Evolutionary conservation across 345 rosid species (phyloP).

Genomic region (Turritis glabra): DNA sequence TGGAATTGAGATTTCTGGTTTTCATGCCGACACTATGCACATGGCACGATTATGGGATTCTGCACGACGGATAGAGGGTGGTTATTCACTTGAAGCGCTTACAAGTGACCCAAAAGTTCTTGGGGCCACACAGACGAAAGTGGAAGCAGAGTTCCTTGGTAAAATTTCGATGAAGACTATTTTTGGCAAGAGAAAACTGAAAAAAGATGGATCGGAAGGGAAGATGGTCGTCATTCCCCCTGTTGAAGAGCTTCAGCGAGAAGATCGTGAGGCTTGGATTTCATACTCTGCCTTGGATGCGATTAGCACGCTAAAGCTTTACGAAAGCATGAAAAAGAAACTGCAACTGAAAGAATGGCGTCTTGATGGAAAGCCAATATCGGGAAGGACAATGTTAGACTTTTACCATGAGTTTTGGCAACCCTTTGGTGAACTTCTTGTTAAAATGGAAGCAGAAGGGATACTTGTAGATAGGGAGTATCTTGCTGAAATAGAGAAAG

Average conservation of each 20-base stretch:
- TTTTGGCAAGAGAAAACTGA: constrained; percentile 77
- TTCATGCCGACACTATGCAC: constrained; percentile 98
- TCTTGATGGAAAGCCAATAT: constrained; percentile 49
- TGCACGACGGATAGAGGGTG: constrained; percentile 74
- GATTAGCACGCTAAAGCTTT: constrained; percentile 82
- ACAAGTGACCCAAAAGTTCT: constrained; percentile 68
- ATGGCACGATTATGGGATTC: constrained; percentile 98
- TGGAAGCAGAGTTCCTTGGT: constrained; percentile 63
- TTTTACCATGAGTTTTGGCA: constrained; percentile 75
- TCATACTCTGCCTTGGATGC: constrained; percentile 94
- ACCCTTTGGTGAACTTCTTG: constrained; percentile 90
- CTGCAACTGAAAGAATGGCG: constrained; percentile 58
- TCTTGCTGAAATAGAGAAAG: constrained; percentile 80
- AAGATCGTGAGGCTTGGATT: constrained; percentile 76
- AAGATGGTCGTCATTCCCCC: constrained; percentile 65
- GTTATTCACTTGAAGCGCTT: constrained; percentile 96
- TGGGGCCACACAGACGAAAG: constrained; percentile 42
- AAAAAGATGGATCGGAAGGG: constrained; percentile 92
- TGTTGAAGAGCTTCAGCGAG: constrained; percentile 83
- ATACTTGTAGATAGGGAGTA: constrained; percentile 83
- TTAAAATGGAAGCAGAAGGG: constrained; percentile 87
- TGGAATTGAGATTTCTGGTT: constrained; percentile 75
- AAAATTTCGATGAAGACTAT: constrained; percentile 89
- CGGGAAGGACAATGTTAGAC: constrained; percentile 63
- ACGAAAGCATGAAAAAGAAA: constrained; percentile 65